phyloP scores from a whole-genome alignment of 192 early-diverging fungal species.

The Rhizoclosmatium globosum region DNA sequence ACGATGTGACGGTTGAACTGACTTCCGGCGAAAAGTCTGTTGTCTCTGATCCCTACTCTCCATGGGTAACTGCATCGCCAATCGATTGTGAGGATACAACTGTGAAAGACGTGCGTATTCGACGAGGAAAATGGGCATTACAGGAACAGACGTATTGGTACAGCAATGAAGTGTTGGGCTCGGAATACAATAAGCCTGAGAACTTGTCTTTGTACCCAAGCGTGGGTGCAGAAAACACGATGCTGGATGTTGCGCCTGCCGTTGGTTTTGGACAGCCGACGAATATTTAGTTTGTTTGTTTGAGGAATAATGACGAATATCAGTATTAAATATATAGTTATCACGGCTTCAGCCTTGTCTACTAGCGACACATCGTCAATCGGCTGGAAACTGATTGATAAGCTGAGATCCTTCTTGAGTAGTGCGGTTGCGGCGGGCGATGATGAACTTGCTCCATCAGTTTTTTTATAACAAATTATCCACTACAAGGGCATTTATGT shows the following conservation, averaged over 20 bases:
- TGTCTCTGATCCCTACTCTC: constrained; percentile 61
- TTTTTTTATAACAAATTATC: too few species aligned
- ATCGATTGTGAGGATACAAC: constrained; percentile 35
- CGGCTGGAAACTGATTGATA: too few species aligned
- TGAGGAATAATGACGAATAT: neutral
- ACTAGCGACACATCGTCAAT: too few species aligned
- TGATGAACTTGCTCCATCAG: too few species aligned
- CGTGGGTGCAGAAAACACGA: neutral
- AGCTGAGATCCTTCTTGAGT: too few species aligned
- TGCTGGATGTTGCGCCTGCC: constrained; percentile 9
- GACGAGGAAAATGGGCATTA: constrained; percentile 84
- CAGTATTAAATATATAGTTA: neutral
- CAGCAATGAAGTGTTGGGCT: constrained; percentile 21
- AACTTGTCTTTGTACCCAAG: constrained; percentile 37
- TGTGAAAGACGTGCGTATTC: constrained; percentile 11
- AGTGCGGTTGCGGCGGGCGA: too few species aligned
- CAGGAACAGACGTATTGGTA: constrained; percentile 82
- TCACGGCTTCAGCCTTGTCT: too few species aligned
- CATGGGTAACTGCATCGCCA: constrained; percentile 43
- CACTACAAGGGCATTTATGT: too few species aligned
- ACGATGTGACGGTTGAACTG: constrained; percentile 83
- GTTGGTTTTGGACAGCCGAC: constrained; percentile 25
- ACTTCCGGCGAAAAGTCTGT: constrained; percentile 45
- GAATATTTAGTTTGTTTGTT: constrained; percentile 24
- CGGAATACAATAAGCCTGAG: constrained; percentile 50